Evolutionary conservation across 495 filamentous ascomycete species (phyloP), one percentile per base, ranked within the genome.

Genomic region (Tuber magnatum): DNA sequence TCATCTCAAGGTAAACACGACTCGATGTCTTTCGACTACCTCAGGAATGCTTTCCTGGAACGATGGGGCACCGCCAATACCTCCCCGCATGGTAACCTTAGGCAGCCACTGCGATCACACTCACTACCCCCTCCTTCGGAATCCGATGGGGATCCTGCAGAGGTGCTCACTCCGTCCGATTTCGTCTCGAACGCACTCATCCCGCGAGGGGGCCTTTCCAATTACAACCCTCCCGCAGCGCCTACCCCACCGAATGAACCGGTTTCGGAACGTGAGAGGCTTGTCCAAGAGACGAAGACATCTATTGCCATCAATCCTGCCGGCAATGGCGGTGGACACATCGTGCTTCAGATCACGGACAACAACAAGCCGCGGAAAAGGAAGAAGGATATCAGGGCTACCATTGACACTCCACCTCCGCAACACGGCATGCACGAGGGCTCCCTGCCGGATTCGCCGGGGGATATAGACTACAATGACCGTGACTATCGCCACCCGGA

Each of bases 21-120:
- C 80, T 72, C 80, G 18, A 80, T 82, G 81, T 82, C 81, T 40
- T 82, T 78, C 44, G 81, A 82, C 73, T 79, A 82, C 70, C 75
- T 82, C 71, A 82, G 74, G 22, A 82, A 71, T 56, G 72, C 80
- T 35, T 82, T 82, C 73, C 65, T 82, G 24, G 81, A 82, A 65
- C 75, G 77, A 22, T 82, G 81, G 81, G 78, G 80, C 38, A 22
- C 35, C 41, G n/a, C 71, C 5, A 51, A 74, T 35, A 69, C 73
- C 43, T 71, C 80, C 24, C 77, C 75, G 28, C 77, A 79, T 51
- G 71, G 76, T 48, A 79, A 79, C 14, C 69, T 82, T 65, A 71
- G 77, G n/a, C 70, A 73, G 16, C 80, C 80, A n/a, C 41, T 75
- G 14, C 76, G 80, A 32, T 81, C 80, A 68, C 80, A 81, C 80